Percentiles rank a stretch among this genome's conserved stretches.
Conservation (phyloP, 306 rosid genomes). For the Delonix regia region DNA sequence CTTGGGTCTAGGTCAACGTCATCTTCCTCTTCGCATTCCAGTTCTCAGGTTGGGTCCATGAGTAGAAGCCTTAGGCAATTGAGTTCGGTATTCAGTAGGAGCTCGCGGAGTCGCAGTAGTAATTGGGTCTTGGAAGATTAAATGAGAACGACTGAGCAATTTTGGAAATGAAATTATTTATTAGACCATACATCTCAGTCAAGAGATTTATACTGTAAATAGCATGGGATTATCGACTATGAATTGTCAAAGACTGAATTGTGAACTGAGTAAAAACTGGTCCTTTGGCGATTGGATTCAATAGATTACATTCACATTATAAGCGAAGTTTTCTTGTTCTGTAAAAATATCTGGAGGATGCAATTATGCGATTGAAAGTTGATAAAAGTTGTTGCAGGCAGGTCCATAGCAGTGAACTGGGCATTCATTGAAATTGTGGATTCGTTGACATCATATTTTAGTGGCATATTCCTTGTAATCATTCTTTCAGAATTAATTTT, state of each 20-base stretch:
- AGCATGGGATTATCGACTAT: constrained; percentile 13
- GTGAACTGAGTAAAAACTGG: background rate
- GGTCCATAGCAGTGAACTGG: background rate
- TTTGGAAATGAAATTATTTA: constrained; percentile 33
- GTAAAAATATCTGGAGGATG: background rate
- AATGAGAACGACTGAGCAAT: background rate
- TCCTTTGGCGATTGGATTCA: background rate
- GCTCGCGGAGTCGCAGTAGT: constrained; percentile 54
- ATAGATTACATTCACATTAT: background rate
- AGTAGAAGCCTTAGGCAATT: constrained; percentile 58
- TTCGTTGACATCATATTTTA: constrained; percentile 1
- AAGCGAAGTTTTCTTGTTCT: background rate
- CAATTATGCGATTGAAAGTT: background rate
- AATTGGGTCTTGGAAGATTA: constrained; percentile 63
- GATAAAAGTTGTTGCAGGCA: background rate
- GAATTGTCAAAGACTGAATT: background rate
- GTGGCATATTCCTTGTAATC: constrained; percentile 19
- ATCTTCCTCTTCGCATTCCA: constrained; percentile 34
- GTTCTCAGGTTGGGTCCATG: constrained; percentile 47
- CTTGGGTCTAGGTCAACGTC: constrained; percentile 42
- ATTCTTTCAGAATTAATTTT: background rate
- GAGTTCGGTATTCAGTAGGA: constrained; percentile 58
- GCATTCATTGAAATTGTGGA: constrained; percentile 3
- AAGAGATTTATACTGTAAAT: constrained; percentile 39
- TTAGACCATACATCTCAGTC: constrained; percentile 12